A percentile compares a stretch with the other conserved stretches of the same genome.
Conservation (phyloP, 257 asterid genomes). For the Primulina tabacum region DNA sequence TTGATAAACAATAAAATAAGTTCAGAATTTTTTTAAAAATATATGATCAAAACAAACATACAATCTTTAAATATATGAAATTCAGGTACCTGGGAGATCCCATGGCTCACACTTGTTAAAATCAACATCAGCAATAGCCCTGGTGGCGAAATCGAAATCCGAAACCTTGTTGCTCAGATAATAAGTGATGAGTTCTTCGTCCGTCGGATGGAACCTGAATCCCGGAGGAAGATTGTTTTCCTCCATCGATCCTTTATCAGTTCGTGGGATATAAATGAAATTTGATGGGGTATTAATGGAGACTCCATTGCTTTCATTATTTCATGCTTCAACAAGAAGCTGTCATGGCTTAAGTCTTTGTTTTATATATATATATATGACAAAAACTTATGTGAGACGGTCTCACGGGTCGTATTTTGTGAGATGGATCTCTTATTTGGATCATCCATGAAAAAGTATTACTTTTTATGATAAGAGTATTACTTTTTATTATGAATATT, state of each 20-base stretch:
- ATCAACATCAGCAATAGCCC: conserved; percentile 69
- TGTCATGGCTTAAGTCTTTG: conserved; percentile 38
- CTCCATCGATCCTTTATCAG: conserved; percentile 36
- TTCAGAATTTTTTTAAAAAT: no score
- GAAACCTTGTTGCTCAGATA: conserved; percentile 63
- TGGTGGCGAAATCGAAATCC: conserved; percentile 47
- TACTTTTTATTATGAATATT: no score
- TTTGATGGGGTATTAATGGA: conserved; percentile 32
- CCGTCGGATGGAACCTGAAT: conserved; percentile 81
- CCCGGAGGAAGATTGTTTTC: conserved; percentile 75
- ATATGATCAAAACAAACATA: no score
- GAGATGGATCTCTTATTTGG: no score
- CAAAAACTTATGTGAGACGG: no score
- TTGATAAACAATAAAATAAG: no score
- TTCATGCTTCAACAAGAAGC: conserved; percentile 58
- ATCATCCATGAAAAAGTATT: no score
- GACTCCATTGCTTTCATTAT: conserved; percentile 21
- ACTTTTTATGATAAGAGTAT: no score
- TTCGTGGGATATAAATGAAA: not conserved
- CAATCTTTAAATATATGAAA: no score
- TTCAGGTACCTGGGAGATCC: conserved; percentile 79
- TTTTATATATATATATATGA: no score
- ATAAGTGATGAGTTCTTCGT: conserved; percentile 74
- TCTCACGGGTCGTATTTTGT: no score
- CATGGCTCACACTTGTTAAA: conserved; percentile 81